These are phyloP conservation scores for Puccinia coronata DNA, from an alignment of 1,284 basidiomycete genomes.

Conservation along the genomic window DNA sequence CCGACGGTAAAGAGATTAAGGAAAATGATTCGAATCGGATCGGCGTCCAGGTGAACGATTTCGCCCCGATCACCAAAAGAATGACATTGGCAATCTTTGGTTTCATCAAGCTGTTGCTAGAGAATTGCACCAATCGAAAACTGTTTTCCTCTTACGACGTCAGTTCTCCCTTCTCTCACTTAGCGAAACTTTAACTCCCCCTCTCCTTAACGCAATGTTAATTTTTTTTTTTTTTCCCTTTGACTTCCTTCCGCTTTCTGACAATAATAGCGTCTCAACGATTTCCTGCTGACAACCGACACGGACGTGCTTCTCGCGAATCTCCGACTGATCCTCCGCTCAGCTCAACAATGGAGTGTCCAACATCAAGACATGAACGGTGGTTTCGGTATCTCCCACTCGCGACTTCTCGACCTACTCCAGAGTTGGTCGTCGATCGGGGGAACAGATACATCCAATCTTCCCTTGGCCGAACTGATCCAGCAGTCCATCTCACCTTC, in stretches of 20 bases:
- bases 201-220: too few relatives aligned
- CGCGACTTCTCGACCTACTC: conserved; percentile 44
- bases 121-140: conserved; percentile 98
- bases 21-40: conserved; percentile 49
- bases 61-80: conserved; percentile 75
- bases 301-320: conserved; percentile 82
- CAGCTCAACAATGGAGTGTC: conserved; percentile 75
- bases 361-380: conserved; percentile 47
- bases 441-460: background rate
- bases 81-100: conserved; percentile 78
- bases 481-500: conserved; percentile 27
- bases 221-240: background rate
- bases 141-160: conserved; percentile 96
- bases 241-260: conserved; percentile 45
- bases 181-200: background rate
- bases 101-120: conserved; percentile 84
- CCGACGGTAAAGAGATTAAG: conserved; percentile 33
- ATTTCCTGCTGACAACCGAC: conserved; percentile 82
- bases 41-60: conserved; percentile 70
- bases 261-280: conserved; percentile 80
- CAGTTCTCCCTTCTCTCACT: conserved; percentile 58
- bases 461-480: conserved; percentile 36
- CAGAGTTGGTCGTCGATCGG: conserved; percentile 45
- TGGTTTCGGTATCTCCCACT: conserved; percentile 49
- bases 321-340: conserved; percentile 82